These are phyloP conservation scores for Comarum palustre DNA, from an alignment of 306 rosid genomes.

Conservation along the genomic window DNA sequence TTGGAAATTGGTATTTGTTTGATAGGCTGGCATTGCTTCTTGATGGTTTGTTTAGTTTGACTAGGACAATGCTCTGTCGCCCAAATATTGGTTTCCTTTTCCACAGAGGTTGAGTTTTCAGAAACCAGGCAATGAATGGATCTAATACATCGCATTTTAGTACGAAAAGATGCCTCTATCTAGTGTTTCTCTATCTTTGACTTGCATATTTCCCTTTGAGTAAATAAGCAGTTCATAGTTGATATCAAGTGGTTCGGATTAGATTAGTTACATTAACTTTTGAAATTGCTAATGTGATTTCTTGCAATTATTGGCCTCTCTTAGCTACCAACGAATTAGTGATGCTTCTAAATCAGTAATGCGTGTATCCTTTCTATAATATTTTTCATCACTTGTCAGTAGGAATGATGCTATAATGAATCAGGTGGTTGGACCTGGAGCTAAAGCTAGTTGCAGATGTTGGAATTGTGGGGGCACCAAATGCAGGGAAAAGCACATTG, in stretches of 20 bases:
- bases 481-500: constrained; percentile 96
- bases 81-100: neutral
- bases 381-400: constrained; percentile 13
- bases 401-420: constrained; percentile 31
- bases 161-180: neutral
- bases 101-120: neutral
- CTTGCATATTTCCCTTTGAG: neutral
- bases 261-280: neutral
- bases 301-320: constrained; percentile 6
- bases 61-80: neutral
- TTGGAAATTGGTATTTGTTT: neutral
- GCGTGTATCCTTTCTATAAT: neutral
- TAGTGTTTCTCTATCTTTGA: neutral
- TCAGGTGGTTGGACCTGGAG: constrained; percentile 97
- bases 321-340: neutral
- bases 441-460: constrained; percentile 96
- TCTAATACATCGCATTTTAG: neutral
- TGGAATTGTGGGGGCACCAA: constrained; percentile 95
- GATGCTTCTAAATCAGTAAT: neutral
- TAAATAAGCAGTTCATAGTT: neutral
- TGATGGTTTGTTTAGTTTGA: neutral
- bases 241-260: neutral
- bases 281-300: neutral
- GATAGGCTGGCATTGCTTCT: neutral
- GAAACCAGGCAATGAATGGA: neutral